Evolutionary conservation across 306 rosid genomes (phyloP), one percentile per base, ranked within the genome.

Genomic region (Cucurbita argyrosperma): DNA sequence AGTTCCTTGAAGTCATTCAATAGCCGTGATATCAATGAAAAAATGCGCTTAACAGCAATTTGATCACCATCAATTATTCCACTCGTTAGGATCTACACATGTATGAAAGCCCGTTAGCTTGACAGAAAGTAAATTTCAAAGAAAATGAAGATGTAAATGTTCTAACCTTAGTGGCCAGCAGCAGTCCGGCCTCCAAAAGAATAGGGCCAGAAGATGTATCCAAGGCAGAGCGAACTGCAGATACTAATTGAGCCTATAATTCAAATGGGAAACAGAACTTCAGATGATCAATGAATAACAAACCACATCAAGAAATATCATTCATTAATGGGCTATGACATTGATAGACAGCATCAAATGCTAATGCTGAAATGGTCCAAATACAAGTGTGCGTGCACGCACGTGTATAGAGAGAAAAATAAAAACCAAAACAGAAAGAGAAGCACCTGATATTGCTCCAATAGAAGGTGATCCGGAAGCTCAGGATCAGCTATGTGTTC

Each of bases 371-470:
- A 68, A 43, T 68, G 21, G 42, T 8, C 40, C 13, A 47, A 23
- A 47, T 46, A 26, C 26, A 21, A 53, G 63, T 53, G 14, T 15
- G 60, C 54, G 13, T 1, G 35, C 4, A 15, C 2, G 51, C 35
- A 39, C 19, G 35, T 72, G 18, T 3, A 15, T 72, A 51, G 54
- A 47, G 55, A 43, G 15, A 40, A 66, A 1, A 12, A 0, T 0
- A 10, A 5, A 54, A 13, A 52, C 35, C 14, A 16, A 14, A 50
- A 52, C 56, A 80, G 71, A 39, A 55, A 16, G 74, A 64, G 21
- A n/a, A 55, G 35, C 85, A 89, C 98, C 98, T 94, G 98, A 85
- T 87, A 94, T 78, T 94, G 98, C 80, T 90, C 98, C 45, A 94
- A 83, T 53, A 94, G 84, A 81, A 94, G 94, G 76, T 94, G 97